phyloP scores from a whole-genome alignment of 176 grass and related monocot species.

The Juncus effusus region DNA sequence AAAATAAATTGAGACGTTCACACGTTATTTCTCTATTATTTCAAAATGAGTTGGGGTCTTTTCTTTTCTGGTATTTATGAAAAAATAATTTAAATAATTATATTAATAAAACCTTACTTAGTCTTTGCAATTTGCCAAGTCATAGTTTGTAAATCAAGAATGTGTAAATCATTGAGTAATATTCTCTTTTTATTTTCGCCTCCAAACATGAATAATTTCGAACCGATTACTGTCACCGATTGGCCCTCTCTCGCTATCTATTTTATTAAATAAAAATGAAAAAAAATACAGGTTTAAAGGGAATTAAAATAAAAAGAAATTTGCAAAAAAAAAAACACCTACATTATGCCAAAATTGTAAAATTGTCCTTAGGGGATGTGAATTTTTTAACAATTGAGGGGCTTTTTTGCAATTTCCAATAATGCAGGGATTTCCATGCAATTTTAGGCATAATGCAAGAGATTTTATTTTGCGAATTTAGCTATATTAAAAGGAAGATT shows the following conservation, averaged over 20 bases:
- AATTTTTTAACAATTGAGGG: too few species aligned
- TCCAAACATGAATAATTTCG: constrained; percentile 81
- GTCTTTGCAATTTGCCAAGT: constrained; percentile 73
- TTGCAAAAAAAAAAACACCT: neutral
- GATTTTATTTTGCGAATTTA: too few species aligned
- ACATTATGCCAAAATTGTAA: too few species aligned
- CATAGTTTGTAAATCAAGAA: constrained; percentile 95
- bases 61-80: neutral
- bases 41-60: too few species aligned
- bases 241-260: constrained; percentile 80
- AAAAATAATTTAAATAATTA: constrained; percentile 24
- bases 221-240: constrained; percentile 66
- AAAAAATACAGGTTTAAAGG: too few species aligned
- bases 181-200: constrained; percentile 80
- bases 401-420: too few species aligned
- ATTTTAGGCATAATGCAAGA: too few species aligned
- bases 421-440: too few species aligned
- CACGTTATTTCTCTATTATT: too few species aligned
- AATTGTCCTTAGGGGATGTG: too few species aligned
- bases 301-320: constrained; percentile 6
- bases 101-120: constrained; percentile 45
- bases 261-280: neutral
- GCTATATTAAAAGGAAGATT: too few species aligned
- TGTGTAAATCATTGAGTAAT: constrained; percentile 80
- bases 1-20: too few species aligned